A percentile compares a stretch with the other conserved stretches of the same genome.
These are phyloP conservation scores for Xylaria scruposa DNA, from an alignment of 495 filamentous ascomycete species.

Conservation along the genomic window DNA sequence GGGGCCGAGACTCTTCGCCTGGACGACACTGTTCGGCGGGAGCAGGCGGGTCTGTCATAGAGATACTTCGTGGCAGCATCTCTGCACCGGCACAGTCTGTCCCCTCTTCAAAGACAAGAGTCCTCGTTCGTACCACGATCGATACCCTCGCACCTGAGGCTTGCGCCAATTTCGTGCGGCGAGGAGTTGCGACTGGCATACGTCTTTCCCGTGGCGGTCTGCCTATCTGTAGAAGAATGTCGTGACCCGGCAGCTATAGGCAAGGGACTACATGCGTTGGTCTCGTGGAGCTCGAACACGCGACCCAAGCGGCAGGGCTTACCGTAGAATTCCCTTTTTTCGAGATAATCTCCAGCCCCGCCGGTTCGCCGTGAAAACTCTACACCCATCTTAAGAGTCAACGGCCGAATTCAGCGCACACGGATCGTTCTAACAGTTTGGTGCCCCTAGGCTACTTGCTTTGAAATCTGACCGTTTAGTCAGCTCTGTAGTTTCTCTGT, in stretches of 20 bases:
- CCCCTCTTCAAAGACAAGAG: slow-evolving; percentile 90
- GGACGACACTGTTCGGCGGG: slow-evolving; percentile 73
- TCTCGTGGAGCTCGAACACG: no score
- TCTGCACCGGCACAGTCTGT: slow-evolving; percentile 86
- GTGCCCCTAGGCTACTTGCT: neutral
- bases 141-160: no score
- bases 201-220: slow-evolving; percentile 96
- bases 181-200: slow-evolving; percentile 86
- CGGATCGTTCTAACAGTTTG: slow-evolving; percentile 61
- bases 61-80: slow-evolving; percentile 91
- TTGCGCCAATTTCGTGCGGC: neutral
- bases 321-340: slow-evolving; percentile 56
- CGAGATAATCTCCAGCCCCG: slow-evolving; percentile 66
- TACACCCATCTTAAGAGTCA: no score
- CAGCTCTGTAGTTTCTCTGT: neutral
- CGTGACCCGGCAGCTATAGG: slow-evolving; percentile 96
- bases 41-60: slow-evolving; percentile 52
- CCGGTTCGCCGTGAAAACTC: slow-evolving; percentile 41
- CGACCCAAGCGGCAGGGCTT: slow-evolving; percentile 83
- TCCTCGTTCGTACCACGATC: no score
- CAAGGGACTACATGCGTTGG: no score
- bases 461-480: neutral
- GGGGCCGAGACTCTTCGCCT: slow-evolving; percentile 58
- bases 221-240: slow-evolving; percentile 91
- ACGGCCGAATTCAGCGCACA: slow-evolving; percentile 85